A percentile compares a stretch with the other conserved stretches of the same genome.
Conservation (phyloP, 352 stramenopile species). For the Phytophthora tentaculata region DNA sequence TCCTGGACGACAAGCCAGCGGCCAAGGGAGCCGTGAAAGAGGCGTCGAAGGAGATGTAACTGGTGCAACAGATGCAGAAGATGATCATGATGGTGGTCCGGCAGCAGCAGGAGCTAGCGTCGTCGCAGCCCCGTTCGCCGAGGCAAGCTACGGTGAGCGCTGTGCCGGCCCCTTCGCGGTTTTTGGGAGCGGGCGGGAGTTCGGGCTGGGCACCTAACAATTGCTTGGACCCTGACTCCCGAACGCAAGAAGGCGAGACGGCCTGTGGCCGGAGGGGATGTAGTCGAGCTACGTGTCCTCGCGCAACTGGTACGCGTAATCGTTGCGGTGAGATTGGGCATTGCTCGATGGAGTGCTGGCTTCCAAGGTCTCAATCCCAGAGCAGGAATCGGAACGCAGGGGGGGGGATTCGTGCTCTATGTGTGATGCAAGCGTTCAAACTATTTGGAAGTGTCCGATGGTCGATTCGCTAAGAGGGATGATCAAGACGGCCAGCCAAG, state of each 20-base stretch:
- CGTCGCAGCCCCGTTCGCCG: not conserved
- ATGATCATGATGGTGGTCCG: not conserved
- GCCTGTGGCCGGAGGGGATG: not conserved
- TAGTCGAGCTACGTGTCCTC: slow-evolving; percentile 2
- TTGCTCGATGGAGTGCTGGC: slow-evolving; percentile 2
- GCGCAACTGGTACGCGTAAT: too few relatives aligned
- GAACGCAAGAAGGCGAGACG: too few relatives aligned
- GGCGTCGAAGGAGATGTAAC: too few relatives aligned
- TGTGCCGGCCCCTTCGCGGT: not conserved
- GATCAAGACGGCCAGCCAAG: too few relatives aligned
- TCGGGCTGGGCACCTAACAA: not conserved
- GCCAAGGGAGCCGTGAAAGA: too few relatives aligned
- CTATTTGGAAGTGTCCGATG: too few relatives aligned
- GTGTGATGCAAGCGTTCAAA: too few relatives aligned
- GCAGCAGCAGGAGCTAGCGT: not conserved
- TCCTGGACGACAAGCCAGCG: not conserved
- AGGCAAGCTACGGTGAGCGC: not conserved
- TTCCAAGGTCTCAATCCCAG: not conserved
- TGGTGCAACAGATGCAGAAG: not conserved
- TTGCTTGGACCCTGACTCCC: not conserved
- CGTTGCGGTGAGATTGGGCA: not conserved
- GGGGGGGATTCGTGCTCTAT: too few relatives aligned
- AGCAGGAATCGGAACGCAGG: not conserved
- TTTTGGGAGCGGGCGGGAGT: too few relatives aligned
- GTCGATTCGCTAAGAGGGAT: too few relatives aligned